Base-by-base conservation (phyloP, 2,329 filamentous ascomycete genomes). In the Zymoseptoria pseudotritici region DNA sequence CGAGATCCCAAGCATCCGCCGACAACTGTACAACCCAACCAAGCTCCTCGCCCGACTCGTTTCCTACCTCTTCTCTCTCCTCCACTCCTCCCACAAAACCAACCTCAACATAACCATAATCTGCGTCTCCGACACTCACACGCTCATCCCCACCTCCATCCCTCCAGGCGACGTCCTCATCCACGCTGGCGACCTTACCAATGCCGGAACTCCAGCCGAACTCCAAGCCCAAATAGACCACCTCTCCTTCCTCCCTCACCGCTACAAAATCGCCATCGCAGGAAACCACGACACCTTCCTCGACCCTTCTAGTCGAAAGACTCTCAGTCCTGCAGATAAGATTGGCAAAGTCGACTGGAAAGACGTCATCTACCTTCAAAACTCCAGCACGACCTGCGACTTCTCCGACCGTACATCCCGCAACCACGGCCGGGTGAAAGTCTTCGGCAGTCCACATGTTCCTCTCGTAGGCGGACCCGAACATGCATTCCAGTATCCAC, bases 281-380 rank as follows among this genome's bases (percentile, higher is more conserved):
- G 93, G 93, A 0, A 97, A 97, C 71, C 93, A 97, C 73, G 93
- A 97, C 71, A 87, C 85, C 68, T 95, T 85, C 78, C 88, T 96
- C 62, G 93, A 96, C 73, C 78, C 83, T 22, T 78, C 79, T 36
- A 85, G 84, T 13, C 81, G 89, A 3, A 74, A 73, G 17, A 75
- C 74, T 20, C 63, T 79, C 3, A 58, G 68, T 1, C 57, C 55
- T 9, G 78, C 82, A 53, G 85, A 90, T 69, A 78, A 80, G 31
- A 70, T 76, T 52, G 72, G 75, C 20, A 70, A 78, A n/a, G 74
- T 92, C 17, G 79, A 90, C 66, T 86, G 90, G 78, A 86, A 82
- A 57, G 79, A 79, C 51, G 77, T 96, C 54, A 79, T 85, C 67
- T 96, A 96, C 73, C 83, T 96, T 2, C 84, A 95, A 74, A 86